Evolutionary conservation across 768 basidiomycete species (phyloP), one percentile per base, ranked within the genome.

Genomic region (Multifurca ochricompacta): DNA sequence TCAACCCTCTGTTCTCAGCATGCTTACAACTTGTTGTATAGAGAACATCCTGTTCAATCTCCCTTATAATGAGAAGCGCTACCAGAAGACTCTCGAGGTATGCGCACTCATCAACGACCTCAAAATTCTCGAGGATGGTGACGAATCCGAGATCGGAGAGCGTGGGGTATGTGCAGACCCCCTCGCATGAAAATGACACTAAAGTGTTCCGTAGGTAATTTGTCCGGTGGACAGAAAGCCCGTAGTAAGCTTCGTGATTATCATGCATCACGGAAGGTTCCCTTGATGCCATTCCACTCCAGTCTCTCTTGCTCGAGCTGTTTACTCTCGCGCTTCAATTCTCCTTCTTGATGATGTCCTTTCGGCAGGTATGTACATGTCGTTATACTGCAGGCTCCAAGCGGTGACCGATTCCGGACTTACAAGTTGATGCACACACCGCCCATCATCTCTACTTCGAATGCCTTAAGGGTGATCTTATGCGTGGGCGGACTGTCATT

Each of bases 141-240:
- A 92, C 60, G 83, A 87, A 60, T 82, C 88, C 0, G 90, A 92
- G 67, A 91, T 91, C 51, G 89, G 89, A 18, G 89, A 91, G 71
- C 82, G 87, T 30, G 89, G 89, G 23, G 88, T 88, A 64, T 68
- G 37, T 48, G 0, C 46, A 35, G 19, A 39, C 31, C 28, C 35
- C 35, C n/a, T 32, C 37, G 0, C 14, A 27, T n/a, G 16, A 31
- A 39, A 1, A 18, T 21, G n/a, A 25, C 18, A 21, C 23, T 45
- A 32, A 51, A 10, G 14, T 9, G 31, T 13, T n/a, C 10, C 9
- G 6, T 46, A 71, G 71, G 68, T 77, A 78, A 77, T 59, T 64
- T 80, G 3, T 74, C 72, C 37, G 79, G 79, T 42, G 79, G 79
- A 9, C 79, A 81, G 62, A 77, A 77, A 53, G 77, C 76, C 6